These are phyloP conservation scores for Chalara sp. DNA, from an alignment of 2,329 filamentous ascomycete species.

Conservation along the genomic window DNA sequence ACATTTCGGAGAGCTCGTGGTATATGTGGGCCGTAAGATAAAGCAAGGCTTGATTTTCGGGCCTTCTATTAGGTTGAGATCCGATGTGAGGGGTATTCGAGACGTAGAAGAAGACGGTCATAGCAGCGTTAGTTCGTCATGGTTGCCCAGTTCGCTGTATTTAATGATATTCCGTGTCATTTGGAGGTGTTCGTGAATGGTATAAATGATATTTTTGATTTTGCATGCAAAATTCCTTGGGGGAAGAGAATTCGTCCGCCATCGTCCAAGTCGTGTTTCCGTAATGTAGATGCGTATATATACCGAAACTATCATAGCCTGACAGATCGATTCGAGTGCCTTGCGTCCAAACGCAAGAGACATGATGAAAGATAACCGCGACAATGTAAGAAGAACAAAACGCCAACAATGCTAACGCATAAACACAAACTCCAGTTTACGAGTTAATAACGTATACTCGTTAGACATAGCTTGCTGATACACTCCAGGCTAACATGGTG, in stretches of 20 bases:
- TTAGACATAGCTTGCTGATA: not conserved
- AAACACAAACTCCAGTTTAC: not conserved
- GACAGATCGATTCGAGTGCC: not conserved
- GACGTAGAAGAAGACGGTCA: conserved; percentile 15
- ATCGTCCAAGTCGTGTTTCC: not conserved
- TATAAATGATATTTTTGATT: not conserved
- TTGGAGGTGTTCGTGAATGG: conserved; percentile 16
- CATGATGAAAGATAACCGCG: not conserved
- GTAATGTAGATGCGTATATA: not conserved
- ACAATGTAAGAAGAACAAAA: not conserved
- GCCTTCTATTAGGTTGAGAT: not conserved
- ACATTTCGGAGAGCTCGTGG: not conserved
- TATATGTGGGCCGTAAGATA: not conserved
- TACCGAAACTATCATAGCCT: not conserved
- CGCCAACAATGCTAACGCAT: not conserved
- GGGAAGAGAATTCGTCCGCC: conserved; percentile 11
- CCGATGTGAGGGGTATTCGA: not conserved
- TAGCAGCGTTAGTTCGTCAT: conserved; percentile 26
- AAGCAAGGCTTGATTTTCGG: not conserved
- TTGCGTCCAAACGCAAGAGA: not conserved
- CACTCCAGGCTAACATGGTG: conserved; percentile 10
- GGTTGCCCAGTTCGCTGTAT: conserved; percentile 29
- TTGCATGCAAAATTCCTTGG: not conserved
- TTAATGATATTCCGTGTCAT: conserved; percentile 23
- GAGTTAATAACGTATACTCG: conserved; percentile 2